Percentiles rank a stretch among this genome's conserved stretches.
Conservation (phyloP, 768 basidiomycete genomes). For the Kwoniella pini region DNA sequence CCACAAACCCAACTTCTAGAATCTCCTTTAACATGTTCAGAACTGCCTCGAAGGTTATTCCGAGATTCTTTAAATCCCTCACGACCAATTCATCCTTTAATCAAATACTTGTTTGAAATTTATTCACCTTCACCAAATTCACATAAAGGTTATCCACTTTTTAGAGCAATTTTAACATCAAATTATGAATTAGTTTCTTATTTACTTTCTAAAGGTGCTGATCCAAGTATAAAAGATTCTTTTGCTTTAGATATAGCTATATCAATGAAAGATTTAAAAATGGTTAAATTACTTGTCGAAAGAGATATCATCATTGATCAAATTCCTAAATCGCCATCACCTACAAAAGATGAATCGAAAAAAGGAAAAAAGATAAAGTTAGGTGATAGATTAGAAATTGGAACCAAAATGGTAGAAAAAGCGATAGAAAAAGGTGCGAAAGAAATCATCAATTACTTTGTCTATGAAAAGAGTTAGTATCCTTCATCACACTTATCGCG, state of each 20-base stretch:
- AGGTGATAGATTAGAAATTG: constrained; percentile 30
- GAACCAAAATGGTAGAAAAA: constrained; percentile 29
- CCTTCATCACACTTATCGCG: not conserved
- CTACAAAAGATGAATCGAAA: constrained; percentile 4
- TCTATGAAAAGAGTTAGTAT: constrained; percentile 51
- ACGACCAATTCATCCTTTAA: constrained; percentile 33
- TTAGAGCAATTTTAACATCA: constrained; percentile 69
- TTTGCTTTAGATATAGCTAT: constrained; percentile 78
- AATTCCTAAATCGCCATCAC: constrained; percentile 25
- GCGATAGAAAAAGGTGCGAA: constrained; percentile 42
- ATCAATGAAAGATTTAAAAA: constrained; percentile 64
- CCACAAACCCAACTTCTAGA: not conserved
- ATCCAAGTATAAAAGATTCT: constrained; percentile 64
- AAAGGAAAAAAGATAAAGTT: constrained; percentile 22
- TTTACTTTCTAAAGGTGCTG: constrained; percentile 71
- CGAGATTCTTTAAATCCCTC: constrained; percentile 28
- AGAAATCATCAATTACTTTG: constrained; percentile 51
- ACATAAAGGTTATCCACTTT: constrained; percentile 77
- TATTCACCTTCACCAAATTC: constrained; percentile 64
- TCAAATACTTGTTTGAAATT: constrained; percentile 51
- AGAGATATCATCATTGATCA: constrained; percentile 43
- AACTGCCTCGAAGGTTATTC: constrained; percentile 34
- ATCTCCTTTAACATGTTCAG: constrained; percentile 23
- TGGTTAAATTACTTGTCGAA: constrained; percentile 79
- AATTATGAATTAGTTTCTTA: constrained; percentile 69